Percentiles rank a stretch among this genome's conserved stretches.
These are phyloP conservation scores for Coelastrella sp. DNA, from an alignment of 139 green algal genomes.

Conservation along the genomic window DNA sequence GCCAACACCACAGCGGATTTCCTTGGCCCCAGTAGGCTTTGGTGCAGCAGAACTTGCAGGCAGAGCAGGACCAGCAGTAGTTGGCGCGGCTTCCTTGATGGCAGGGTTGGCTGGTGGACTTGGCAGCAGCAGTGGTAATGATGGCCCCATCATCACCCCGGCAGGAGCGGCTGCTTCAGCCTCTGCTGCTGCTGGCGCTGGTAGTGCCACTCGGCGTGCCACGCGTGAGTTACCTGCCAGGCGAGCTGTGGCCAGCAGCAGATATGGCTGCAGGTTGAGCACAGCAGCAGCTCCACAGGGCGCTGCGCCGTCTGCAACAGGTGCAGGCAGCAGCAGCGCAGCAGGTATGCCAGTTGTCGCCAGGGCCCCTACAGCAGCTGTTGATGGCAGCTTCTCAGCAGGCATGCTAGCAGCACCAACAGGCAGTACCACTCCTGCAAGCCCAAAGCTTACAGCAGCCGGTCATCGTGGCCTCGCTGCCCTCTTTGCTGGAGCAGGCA, in stretches of 20 bases:
- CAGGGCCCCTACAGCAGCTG: neutral
- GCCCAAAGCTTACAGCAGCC: constrained; percentile 22
- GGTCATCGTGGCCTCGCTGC: constrained; percentile 15
- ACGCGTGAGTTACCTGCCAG: constrained; percentile 33
- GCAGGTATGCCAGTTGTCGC: neutral
- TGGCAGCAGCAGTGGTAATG: neutral
- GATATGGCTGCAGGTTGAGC: constrained; percentile 11
- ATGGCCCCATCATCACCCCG: neutral
- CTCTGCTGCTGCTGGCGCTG: neutral
- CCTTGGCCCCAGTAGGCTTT: neutral
- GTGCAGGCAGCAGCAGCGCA: neutral
- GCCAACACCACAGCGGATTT: constrained; percentile 25
- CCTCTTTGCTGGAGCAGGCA: constrained; percentile 15
- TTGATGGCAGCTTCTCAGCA: neutral
- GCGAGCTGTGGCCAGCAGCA: constrained; percentile 9
- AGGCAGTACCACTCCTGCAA: neutral
- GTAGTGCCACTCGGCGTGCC: neutral
- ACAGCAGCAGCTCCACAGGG: neutral
- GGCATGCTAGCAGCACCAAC: neutral
- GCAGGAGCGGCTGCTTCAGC: neutral
- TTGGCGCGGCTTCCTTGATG: constrained; percentile 1
- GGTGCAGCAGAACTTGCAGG: neutral
- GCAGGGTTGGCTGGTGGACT: constrained; percentile 7
- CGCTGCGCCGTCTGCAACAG: neutral
- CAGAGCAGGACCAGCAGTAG: neutral